Percentiles rank a stretch among this genome's conserved stretches.
Evolutionary conservation across 169 alveolate species (phyloP).

Genomic region (Blepharisma undulans): DNA sequence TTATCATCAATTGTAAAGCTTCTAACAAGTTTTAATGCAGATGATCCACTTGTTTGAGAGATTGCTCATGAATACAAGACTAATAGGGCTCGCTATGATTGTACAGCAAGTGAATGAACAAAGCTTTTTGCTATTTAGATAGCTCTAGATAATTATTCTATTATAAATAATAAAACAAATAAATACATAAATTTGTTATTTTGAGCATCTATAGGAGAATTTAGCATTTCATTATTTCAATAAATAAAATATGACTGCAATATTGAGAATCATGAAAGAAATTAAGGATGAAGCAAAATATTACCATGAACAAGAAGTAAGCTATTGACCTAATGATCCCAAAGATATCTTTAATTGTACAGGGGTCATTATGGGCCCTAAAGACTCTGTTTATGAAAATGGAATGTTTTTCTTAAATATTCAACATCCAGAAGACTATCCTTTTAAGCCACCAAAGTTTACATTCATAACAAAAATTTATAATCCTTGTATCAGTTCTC

Average conservation of each 20-base stretch:
- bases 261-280: too few relatives aligned
- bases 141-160: too few relatives aligned
- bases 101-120: constrained; percentile 98
- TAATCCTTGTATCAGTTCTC: constrained; percentile 54
- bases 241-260: too few relatives aligned
- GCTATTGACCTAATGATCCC: neutral
- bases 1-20: too few relatives aligned
- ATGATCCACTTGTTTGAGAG: constrained; percentile 99
- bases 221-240: too few relatives aligned
- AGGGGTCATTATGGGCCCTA: constrained; percentile 14
- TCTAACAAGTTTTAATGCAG: constrained; percentile 87
- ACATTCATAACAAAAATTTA: constrained; percentile 44
- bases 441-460: constrained; percentile 51
- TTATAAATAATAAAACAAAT: too few relatives aligned
- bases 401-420: constrained; percentile 42
- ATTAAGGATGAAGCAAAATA: too few relatives aligned
- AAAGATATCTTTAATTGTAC: neutral
- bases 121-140: constrained; percentile 92
- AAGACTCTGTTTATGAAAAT: constrained; percentile 44
- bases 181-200: too few relatives aligned
- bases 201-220: too few relatives aligned
- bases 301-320: too few relatives aligned
- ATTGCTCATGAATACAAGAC: constrained; percentile 96
- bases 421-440: constrained; percentile 49
- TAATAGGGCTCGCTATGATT: constrained; percentile 93